phyloP scores from a whole-genome alignment of 768 basidiomycete species.

The Rhizopogon sp. region DNA sequence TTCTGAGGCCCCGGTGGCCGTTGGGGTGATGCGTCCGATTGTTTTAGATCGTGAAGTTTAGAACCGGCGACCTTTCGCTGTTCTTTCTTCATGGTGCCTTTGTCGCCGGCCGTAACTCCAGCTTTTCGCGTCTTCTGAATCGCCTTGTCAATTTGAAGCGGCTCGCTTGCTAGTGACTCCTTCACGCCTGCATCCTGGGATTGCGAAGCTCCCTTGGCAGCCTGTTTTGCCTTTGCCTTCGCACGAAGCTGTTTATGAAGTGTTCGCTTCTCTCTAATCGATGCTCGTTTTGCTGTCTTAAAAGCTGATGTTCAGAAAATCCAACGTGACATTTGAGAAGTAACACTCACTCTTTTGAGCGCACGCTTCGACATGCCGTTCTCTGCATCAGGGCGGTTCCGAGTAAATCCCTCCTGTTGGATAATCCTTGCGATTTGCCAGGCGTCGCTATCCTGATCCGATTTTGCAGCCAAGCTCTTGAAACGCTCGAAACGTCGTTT shows the following conservation, averaged over 20 bases:
- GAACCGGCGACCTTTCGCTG: not conserved
- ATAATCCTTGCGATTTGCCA: slow-evolving; percentile 33
- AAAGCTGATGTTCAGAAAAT: not conserved
- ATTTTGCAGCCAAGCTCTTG: slow-evolving; percentile 32
- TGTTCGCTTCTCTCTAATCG: slow-evolving; percentile 42
- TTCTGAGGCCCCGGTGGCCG: not conserved
- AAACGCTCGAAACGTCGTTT: slow-evolving; percentile 54
- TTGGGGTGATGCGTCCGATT: not conserved
- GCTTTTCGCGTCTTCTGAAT: not conserved
- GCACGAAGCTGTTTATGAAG: slow-evolving; percentile 41
- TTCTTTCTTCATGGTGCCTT: not conserved
- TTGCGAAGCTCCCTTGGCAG: slow-evolving; percentile 1
- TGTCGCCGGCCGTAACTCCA: not conserved
- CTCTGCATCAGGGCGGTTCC: slow-evolving; percentile 8
- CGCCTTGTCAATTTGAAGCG: not conserved
- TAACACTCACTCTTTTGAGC: slow-evolving; percentile 51
- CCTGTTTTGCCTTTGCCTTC: slow-evolving; percentile 35
- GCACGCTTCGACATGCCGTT: slow-evolving; percentile 50
- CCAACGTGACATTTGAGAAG: not conserved
- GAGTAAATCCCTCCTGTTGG: not conserved
- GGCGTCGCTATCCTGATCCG: slow-evolving; percentile 42
- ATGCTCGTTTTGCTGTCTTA: slow-evolving; percentile 44
- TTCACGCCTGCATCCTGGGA: not conserved
- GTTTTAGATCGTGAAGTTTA: not conserved
- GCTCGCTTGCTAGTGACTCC: not conserved